Evolutionary conservation across 2,329 filamentous ascomycete genomes (phyloP).

Genomic region (Trematosphaeria pertusa): DNA sequence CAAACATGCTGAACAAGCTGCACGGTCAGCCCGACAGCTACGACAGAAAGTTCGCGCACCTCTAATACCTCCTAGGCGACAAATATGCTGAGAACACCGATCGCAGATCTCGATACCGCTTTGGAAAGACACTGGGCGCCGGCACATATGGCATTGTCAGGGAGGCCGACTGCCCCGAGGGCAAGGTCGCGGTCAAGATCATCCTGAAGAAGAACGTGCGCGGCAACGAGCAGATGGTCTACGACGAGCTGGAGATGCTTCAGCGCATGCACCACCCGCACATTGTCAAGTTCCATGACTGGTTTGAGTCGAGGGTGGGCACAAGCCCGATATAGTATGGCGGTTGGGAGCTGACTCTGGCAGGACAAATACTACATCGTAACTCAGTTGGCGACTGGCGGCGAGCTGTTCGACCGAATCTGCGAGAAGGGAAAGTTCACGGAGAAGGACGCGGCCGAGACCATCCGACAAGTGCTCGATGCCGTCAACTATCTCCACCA

Average conservation of each 20-base stretch:
- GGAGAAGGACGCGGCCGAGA: constrained; percentile 95
- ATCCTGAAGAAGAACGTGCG: constrained; percentile 99
- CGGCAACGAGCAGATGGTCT: constrained; percentile 98
- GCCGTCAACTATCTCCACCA: constrained; percentile 94
- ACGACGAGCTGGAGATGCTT: constrained; percentile 94
- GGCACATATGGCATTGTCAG: constrained; percentile 98
- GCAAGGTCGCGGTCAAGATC: constrained; percentile 96
- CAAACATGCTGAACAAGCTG: constrained; percentile 92
- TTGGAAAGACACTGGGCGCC: constrained; percentile 91
- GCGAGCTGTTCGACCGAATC: constrained; percentile 96
- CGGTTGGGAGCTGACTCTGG: constrained; percentile 20
- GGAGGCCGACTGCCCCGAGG: constrained; percentile 83
- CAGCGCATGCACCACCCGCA: constrained; percentile 90
- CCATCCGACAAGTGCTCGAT: constrained; percentile 90
- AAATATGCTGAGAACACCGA: constrained; percentile 37
- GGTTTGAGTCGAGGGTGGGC: constrained; percentile 95
- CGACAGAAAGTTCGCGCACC: constrained; percentile 83
- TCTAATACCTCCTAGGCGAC: constrained; percentile 26
- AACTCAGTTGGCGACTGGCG: constrained; percentile 92
- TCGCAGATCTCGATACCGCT: constrained; percentile 80
- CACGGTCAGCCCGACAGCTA: constrained; percentile 97
- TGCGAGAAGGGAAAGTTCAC: constrained; percentile 98
- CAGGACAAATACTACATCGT: constrained; percentile 99
- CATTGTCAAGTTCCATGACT: constrained; percentile 97
- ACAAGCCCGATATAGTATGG: background rate